phyloP scores from a whole-genome alignment of 805 yeast genomes.

The Cyberlindnera mrakii region DNA sequence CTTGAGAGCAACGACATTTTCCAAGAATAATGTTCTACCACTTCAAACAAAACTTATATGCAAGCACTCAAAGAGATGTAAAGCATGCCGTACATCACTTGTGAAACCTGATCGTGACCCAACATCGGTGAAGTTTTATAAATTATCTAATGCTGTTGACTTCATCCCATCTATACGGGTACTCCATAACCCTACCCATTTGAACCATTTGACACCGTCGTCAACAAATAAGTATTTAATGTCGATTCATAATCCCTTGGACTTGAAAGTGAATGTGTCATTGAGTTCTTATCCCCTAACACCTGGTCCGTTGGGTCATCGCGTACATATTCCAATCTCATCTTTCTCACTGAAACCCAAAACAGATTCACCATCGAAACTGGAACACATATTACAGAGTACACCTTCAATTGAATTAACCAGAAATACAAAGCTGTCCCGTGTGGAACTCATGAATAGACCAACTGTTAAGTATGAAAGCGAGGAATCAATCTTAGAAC shows the following conservation, averaged over 20 bases:
- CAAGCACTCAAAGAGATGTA: slow-evolving; percentile 22
- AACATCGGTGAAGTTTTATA: slow-evolving; percentile 22
- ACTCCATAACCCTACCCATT: slow-evolving; percentile 1
- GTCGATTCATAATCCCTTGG: slow-evolving; percentile 15
- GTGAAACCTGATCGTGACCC: slow-evolving; percentile 25
- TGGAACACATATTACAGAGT: slow-evolving; percentile 16
- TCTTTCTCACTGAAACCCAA: slow-evolving; percentile 11
- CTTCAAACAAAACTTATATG: slow-evolving; percentile 14
- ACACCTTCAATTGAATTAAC: slow-evolving; percentile 28
- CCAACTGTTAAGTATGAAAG: slow-evolving; percentile 4
- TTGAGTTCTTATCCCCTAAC: slow-evolving; percentile 9
- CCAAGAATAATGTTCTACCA: slow-evolving; percentile 7
- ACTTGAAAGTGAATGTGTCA: slow-evolving; percentile 5
- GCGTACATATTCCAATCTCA: slow-evolving; percentile 15
- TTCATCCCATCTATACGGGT: slow-evolving; percentile 15
- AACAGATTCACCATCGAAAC: slow-evolving; percentile 13
- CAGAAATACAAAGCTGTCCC: slow-evolving; percentile 20
- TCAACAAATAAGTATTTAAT: slow-evolving; percentile 5
- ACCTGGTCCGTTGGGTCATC: slow-evolving; percentile 3
- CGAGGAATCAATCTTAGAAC: slow-evolving; percentile 12
- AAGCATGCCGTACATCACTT: slow-evolving; percentile 22
- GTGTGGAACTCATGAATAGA: slow-evolving; percentile 27
- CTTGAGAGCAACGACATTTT: slow-evolving; percentile 1
- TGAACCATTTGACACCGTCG: not conserved
- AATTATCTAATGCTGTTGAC: slow-evolving; percentile 23